Conservation (phyloP, 441 rosid species). For the Aleurites moluccanus region DNA sequence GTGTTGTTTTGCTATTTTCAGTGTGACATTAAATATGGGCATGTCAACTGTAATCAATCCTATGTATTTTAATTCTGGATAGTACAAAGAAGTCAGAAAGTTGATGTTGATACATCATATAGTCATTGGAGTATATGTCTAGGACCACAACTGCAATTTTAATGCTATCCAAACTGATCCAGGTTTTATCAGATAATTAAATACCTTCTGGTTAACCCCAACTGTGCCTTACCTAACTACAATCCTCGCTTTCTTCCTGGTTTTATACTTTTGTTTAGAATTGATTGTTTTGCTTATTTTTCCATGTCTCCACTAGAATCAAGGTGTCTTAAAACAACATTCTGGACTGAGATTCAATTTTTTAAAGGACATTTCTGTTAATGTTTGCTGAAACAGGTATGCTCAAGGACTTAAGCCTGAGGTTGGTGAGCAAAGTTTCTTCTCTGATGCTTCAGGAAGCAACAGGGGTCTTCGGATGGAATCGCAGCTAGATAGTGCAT, state of each 20-base stretch:
- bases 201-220: neutral
- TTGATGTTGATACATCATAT: neutral
- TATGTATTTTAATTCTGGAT: neutral
- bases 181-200: neutral
- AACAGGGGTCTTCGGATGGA: conserved; percentile 37
- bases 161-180: neutral
- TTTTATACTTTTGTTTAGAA: neutral
- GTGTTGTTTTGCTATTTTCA: neutral
- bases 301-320: neutral
- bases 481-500: conserved; percentile 35
- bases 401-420: conserved; percentile 49
- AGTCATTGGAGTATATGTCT: neutral
- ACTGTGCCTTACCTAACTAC: neutral
- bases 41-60: neutral
- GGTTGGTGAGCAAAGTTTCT: conserved; percentile 45
- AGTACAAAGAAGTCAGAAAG: neutral
- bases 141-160: conserved; percentile 9
- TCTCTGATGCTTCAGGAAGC: conserved; percentile 49
- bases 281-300: neutral
- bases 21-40: neutral
- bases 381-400: conserved; percentile 33
- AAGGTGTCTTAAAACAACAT: neutral
- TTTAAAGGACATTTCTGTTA: neutral
- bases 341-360: neutral
- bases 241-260: neutral